A percentile compares a stretch with the other conserved stretches of the same genome.
Conservation (phyloP, 495 filamentous ascomycete genomes). For the Xylaria intraflava region DNA sequence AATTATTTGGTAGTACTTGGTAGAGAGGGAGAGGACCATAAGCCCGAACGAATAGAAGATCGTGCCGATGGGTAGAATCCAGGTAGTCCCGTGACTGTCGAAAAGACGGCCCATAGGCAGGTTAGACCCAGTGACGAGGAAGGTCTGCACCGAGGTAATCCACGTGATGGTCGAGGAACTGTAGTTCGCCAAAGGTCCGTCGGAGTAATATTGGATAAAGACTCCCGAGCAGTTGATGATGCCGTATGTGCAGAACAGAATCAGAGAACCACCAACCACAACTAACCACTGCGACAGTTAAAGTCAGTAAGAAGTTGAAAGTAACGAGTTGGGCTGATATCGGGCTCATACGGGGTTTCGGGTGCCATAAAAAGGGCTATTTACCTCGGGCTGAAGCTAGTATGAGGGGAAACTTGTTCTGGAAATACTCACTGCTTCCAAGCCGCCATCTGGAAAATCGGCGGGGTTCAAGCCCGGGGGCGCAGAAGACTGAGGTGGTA, state of each 20-base stretch:
- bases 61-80: constrained; percentile 51
- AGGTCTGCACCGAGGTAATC: constrained; percentile 46
- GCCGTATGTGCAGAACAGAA: constrained; percentile 59
- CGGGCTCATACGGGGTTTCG: background rate
- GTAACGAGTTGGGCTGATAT: background rate
- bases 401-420: background rate
- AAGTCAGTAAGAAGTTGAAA: background rate
- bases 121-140: constrained; percentile 36
- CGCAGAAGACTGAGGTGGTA: constrained; percentile 8
- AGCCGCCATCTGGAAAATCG: constrained; percentile 58
- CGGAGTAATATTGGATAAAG: constrained; percentile 52
- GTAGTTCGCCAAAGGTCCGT: constrained; percentile 42
- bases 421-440: constrained; percentile 36
- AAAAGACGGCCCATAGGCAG: constrained; percentile 55
- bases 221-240: constrained; percentile 61
- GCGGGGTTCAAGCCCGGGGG: constrained; percentile 33
- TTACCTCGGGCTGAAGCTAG: background rate
- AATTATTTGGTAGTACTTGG: constrained; percentile 59
- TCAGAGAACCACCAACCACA: constrained; percentile 57
- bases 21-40: constrained; percentile 64
- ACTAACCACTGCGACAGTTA: constrained; percentile 48
- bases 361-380: background rate
- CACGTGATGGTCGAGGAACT: constrained; percentile 48
- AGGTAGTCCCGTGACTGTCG: constrained; percentile 63
- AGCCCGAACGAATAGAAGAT: constrained; percentile 61